These are phyloP conservation scores for Periconia sp. DNA, from an alignment of 2,329 filamentous ascomycete species.

Conservation along the genomic window DNA sequence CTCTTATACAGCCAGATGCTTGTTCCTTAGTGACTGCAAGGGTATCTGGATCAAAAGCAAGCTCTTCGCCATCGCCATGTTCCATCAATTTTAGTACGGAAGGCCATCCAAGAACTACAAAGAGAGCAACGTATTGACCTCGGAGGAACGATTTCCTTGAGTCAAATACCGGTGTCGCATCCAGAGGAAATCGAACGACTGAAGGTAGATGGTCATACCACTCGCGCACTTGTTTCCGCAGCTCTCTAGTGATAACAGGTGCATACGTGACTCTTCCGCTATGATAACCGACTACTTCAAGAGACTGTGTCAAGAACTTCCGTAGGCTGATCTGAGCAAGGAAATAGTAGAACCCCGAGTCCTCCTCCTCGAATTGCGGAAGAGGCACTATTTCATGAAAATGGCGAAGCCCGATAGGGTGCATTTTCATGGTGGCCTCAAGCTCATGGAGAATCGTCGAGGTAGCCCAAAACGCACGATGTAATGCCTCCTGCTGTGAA, in stretches of 20 bases:
- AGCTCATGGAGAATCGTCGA: conserved; percentile 33
- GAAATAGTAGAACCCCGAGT: conserved; percentile 35
- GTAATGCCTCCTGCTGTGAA: conserved; percentile 27
- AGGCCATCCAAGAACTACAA: conserved; percentile 36
- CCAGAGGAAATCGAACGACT: conserved; percentile 28
- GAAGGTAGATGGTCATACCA: conserved; percentile 36
- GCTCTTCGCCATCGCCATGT: conserved; percentile 17
- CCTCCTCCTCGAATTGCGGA: conserved; percentile 33
- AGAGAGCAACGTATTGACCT: conserved; percentile 35
- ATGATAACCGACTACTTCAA: conserved; percentile 37
- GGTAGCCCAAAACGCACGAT: conserved; percentile 35
- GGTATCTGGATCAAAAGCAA: conserved; percentile 18
- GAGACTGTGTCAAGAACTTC: conserved; percentile 32
- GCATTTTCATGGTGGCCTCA: conserved; percentile 36
- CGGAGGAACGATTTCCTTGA: conserved; percentile 32
- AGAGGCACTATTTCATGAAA: conserved; percentile 36
- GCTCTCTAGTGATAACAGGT: conserved; percentile 29
- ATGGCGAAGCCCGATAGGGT: conserved; percentile 33
- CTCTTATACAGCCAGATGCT: conserved; percentile 21
- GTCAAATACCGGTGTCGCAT: conserved; percentile 33
- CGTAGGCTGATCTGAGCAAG: conserved; percentile 34
- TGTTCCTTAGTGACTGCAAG: conserved; percentile 23
- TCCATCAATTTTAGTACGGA: conserved; percentile 33
- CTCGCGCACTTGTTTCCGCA: conserved; percentile 31
- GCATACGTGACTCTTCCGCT: conserved; percentile 32